Percentiles rank a stretch among this genome's conserved stretches.
Conservation (phyloP, 331 rosid species). For the Stylosanthes scabra region DNA sequence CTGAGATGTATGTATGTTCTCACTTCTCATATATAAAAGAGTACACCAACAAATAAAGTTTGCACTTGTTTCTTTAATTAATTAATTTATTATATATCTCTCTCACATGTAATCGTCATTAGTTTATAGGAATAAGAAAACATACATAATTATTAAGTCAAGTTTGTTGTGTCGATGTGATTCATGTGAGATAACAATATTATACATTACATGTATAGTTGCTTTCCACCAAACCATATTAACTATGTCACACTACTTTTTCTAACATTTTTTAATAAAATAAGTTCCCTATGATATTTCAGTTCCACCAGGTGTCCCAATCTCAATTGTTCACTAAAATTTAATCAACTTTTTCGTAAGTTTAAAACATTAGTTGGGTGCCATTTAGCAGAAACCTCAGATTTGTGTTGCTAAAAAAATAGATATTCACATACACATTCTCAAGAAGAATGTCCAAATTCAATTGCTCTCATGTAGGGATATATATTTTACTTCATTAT, state of each 20-base stretch:
- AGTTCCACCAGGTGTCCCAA: conserved; percentile 40
- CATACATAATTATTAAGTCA: background rate
- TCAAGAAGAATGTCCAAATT: conserved; percentile 36
- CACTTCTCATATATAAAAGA: too few species aligned
- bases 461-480: conserved; percentile 30
- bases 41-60: background rate
- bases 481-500: conserved; percentile 5
- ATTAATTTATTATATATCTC: background rate
- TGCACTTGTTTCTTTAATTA: background rate
- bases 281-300: conserved; percentile 15
- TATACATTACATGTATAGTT: conserved; percentile 12
- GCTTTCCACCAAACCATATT: conserved; percentile 49
- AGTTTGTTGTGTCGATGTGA: conserved; percentile 50
- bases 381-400: conserved; percentile 31
- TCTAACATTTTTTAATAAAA: conserved; percentile 3
- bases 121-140: conserved; percentile 24
- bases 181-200: conserved; percentile 55
- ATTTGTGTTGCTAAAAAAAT: conserved; percentile 26
- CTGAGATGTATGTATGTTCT: too few species aligned
- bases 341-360: background rate
- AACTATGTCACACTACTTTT: conserved; percentile 32
- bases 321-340: conserved; percentile 4
- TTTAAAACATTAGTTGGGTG: conserved; percentile 35
- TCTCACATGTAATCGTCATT: conserved; percentile 30
- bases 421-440: conserved; percentile 35